phyloP scores from a whole-genome alignment of 371 early-diverging fungal species.

The Batkoa obscura region DNA sequence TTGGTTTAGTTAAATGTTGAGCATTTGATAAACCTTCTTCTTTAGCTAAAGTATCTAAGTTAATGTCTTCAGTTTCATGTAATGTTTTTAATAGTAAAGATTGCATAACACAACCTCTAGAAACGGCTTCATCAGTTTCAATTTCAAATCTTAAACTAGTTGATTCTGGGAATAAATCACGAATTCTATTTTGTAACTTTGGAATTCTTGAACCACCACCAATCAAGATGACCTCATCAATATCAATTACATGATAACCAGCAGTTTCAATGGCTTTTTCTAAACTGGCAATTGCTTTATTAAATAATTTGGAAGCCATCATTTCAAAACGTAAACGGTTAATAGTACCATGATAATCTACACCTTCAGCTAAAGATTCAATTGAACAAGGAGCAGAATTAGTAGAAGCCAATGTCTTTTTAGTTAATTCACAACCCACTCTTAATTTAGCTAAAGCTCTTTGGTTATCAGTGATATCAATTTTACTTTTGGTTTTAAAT shows the following conservation, averaged over 20 bases:
- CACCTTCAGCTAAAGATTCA: slow-evolving; percentile 79
- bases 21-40: not conserved
- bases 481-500: slow-evolving; percentile 71
- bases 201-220: slow-evolving; percentile 98
- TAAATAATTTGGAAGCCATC: slow-evolving; percentile 58
- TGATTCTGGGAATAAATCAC: slow-evolving; percentile 61
- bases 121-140: slow-evolving; percentile 92
- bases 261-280: slow-evolving; percentile 23
- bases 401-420: slow-evolving; percentile 75
- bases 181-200: slow-evolving; percentile 74
- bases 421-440: slow-evolving; percentile 75
- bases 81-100: slow-evolving; percentile 31
- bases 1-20: slow-evolving; percentile 27
- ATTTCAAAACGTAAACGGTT: slow-evolving; percentile 88
- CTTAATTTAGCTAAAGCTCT: slow-evolving; percentile 68
- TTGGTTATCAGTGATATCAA: slow-evolving; percentile 51
- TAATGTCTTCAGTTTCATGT: not conserved
- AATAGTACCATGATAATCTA: slow-evolving; percentile 76
- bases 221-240: slow-evolving; percentile 79
- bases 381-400: slow-evolving; percentile 82
- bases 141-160: slow-evolving; percentile 52
- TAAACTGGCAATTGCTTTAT: slow-evolving; percentile 53
- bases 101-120: slow-evolving; percentile 97
- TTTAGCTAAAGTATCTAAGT: not conserved
- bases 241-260: slow-evolving; percentile 19